Conservation (phyloP, 2,329 filamentous ascomycete genomes). For the Fusarium poae region DNA sequence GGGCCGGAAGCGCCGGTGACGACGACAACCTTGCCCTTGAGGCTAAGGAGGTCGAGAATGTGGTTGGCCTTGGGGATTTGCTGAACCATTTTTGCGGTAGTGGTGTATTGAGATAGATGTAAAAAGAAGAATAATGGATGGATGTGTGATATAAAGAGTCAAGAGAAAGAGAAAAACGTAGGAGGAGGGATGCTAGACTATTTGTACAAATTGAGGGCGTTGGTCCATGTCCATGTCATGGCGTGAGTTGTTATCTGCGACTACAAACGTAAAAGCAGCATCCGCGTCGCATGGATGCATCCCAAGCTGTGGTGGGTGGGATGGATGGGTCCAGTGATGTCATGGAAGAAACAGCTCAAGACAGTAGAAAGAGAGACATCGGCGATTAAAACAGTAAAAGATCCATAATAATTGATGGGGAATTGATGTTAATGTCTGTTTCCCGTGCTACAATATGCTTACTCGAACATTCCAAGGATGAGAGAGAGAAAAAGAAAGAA, state of each 20-base stretch:
- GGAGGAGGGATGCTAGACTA: slow-evolving; percentile 28
- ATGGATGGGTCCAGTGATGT: slow-evolving; percentile 48
- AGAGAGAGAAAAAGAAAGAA: background rate
- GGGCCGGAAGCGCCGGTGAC: slow-evolving; percentile 78
- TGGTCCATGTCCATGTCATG: slow-evolving; percentile 17
- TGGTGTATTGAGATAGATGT: background rate
- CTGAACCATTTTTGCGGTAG: slow-evolving; percentile 62
- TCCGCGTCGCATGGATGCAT: slow-evolving; percentile 5
- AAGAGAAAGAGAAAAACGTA: background rate
- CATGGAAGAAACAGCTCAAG: slow-evolving; percentile 29
- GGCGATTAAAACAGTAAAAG: slow-evolving; percentile 28
- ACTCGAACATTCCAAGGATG: slow-evolving; percentile 18
- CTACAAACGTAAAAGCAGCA: slow-evolving; percentile 21
- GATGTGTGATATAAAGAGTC: slow-evolving; percentile 13
- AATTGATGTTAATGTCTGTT: background rate
- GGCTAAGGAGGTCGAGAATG: slow-evolving; percentile 76
- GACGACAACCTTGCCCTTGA: slow-evolving; percentile 79
- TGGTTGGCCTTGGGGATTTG: slow-evolving; percentile 67
- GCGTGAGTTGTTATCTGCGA: slow-evolving; percentile 5
- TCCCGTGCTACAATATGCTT: rapidly evolving
- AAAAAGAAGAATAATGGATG: background rate
- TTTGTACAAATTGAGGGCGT: slow-evolving; percentile 24
- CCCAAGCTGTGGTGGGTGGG: slow-evolving; percentile 15
- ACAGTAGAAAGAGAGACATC: slow-evolving; percentile 17
- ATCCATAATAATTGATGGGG: slow-evolving; percentile 11